A percentile compares a stretch with the other conserved stretches of the same genome.
phyloP scores from a whole-genome alignment of 129 eudicot species.

The Flaveria ramosissima region DNA sequence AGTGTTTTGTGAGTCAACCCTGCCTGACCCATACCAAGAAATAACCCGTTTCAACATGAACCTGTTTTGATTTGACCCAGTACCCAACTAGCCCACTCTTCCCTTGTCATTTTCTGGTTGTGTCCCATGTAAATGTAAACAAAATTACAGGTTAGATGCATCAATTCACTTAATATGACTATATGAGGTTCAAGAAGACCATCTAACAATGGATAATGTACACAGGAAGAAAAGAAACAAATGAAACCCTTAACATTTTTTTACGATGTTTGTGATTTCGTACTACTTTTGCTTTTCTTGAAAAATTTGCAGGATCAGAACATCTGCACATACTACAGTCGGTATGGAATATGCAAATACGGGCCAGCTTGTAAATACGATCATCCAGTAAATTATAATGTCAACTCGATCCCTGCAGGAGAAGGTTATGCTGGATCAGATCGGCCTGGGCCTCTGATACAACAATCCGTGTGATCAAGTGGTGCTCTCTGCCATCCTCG shows the following conservation, averaged over 20 bases:
- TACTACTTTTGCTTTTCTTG: constrained; percentile 18
- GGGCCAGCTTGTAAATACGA: constrained; percentile 90
- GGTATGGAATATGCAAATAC: constrained; percentile 89
- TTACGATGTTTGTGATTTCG: background rate
- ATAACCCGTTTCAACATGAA: background rate
- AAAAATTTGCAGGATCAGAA: constrained; percentile 60
- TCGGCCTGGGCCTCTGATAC: constrained; percentile 38
- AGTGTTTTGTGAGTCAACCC: constrained; percentile 10
- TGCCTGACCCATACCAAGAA: background rate
- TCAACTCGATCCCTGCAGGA: constrained; percentile 33
- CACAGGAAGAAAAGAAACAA: background rate
- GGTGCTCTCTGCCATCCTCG: constrained; percentile 3
- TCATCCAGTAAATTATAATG: constrained; percentile 56
- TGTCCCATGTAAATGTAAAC: background rate
- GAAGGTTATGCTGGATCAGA: constrained; percentile 35
- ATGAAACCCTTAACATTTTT: background rate
- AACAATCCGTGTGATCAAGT: constrained; percentile 42
- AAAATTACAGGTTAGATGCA: too few relatives aligned
- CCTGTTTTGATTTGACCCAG: background rate
- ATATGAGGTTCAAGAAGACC: too few relatives aligned
- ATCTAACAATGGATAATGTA: too few relatives aligned
- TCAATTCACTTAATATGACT: too few relatives aligned
- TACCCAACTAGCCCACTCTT: background rate
- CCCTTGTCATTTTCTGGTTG: background rate
- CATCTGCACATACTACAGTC: constrained; percentile 75